A percentile compares a stretch with the other conserved stretches of the same genome.
Evolutionary conservation across 2,329 filamentous ascomycete species (phyloP).

Genomic region (Aspergillus niger): DNA sequence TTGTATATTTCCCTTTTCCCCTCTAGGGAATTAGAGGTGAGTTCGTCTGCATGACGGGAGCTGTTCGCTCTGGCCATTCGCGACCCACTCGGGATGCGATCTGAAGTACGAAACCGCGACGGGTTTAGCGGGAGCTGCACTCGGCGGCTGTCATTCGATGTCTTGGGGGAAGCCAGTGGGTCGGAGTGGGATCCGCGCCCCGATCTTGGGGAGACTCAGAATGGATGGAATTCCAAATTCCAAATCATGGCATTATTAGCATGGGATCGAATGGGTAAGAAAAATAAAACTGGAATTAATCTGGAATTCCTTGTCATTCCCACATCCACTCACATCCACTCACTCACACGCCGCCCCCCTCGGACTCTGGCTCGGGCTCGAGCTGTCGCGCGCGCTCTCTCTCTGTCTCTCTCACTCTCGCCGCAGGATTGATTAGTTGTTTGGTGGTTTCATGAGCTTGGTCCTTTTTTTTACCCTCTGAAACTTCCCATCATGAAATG

Average conservation of each 20-base stretch:
- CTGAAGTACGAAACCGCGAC: constrained; percentile 4
- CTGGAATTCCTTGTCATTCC: background rate
- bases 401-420: no score
- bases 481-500: constrained; percentile 22
- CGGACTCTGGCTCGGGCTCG: no score
- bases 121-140: background rate
- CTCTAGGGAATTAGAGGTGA: background rate
- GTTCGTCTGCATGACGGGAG: constrained; percentile 21
- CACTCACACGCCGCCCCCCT: no score
- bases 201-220: constrained; percentile 16
- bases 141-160: constrained; percentile 18
- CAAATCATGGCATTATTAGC: constrained; percentile 20
- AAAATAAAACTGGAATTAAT: constrained; percentile 12
- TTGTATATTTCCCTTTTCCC: no score
- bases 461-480: background rate
- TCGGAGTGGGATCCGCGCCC: constrained; percentile 20
- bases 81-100: constrained; percentile 22
- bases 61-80: constrained; percentile 22
- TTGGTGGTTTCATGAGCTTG: no score
- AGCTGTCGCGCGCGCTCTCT: no score
- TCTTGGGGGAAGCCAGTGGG: constrained; percentile 10
- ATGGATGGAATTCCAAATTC: constrained; percentile 8
- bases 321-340: no score
- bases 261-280: background rate
- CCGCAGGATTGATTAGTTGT: no score